Evolutionary conservation across 768 basidiomycete species (phyloP).

Genomic region (Agaricus bisporus): DNA sequence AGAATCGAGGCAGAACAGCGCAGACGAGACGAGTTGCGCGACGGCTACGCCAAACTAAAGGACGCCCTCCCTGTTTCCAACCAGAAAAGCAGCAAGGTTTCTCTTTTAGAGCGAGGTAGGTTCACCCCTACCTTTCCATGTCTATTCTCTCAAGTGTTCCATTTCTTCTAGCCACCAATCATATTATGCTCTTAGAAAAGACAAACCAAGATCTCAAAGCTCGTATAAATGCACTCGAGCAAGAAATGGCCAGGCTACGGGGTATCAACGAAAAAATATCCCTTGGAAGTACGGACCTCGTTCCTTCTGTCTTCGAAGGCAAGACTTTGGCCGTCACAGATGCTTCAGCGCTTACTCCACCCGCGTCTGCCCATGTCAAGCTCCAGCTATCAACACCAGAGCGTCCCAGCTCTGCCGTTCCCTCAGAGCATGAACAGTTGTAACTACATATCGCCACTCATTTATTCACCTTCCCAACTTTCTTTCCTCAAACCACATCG

Average conservation of each 20-base stretch:
- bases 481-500: background rate
- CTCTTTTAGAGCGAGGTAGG: conserved; percentile 80
- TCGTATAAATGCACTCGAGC: conserved; percentile 59
- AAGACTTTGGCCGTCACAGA: conserved; percentile 65
- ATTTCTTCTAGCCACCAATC: conserved; percentile 57
- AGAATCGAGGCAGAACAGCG: conserved; percentile 89
- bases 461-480: conserved; percentile 12
- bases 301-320: conserved; percentile 41
- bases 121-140: conserved; percentile 8
- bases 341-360: conserved; percentile 31
- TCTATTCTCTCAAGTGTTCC: conserved; percentile 11
- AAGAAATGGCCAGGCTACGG: conserved; percentile 65
- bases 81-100: conserved; percentile 90
- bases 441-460: conserved; percentile 25
- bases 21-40: conserved; percentile 81
- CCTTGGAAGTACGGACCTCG: conserved; percentile 53
- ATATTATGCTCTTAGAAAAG: conserved; percentile 69
- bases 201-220: conserved; percentile 65
- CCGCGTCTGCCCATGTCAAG: conserved; percentile 46
- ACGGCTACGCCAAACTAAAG: conserved; percentile 85
- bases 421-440: conserved; percentile 45
- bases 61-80: conserved; percentile 83
- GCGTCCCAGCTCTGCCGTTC: conserved; percentile 47
- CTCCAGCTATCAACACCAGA: conserved; percentile 60
- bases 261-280: conserved; percentile 82